Evolutionary conservation across 257 asterid genomes (phyloP).

Genomic region (Orobanche coerulescens): DNA sequence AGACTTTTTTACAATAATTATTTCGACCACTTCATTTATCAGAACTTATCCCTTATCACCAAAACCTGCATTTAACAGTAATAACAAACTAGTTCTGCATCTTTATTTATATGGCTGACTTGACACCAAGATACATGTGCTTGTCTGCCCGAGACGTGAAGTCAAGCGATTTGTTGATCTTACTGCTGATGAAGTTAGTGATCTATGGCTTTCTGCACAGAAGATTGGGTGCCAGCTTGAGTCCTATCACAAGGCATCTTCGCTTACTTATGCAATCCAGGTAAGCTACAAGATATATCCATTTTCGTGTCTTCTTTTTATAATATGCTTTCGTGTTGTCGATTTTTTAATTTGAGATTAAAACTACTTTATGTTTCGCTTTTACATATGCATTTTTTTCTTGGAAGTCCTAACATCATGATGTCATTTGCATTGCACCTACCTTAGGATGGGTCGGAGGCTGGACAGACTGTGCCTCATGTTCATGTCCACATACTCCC

Average conservation of each 20-base stretch:
- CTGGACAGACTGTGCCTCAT: slow-evolving; percentile 81
- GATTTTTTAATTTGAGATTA: no score
- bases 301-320: background rate
- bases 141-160: slow-evolving; percentile 78
- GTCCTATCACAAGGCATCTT: slow-evolving; percentile 69
- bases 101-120: background rate
- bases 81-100: background rate
- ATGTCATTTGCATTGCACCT: background rate
- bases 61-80: no score
- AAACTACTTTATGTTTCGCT: background rate
- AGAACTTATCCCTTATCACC: no score
- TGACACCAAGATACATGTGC: slow-evolving; percentile 45
- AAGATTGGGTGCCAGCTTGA: slow-evolving; percentile 64
- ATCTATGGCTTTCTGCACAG: slow-evolving; percentile 65
- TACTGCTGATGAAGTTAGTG: slow-evolving; percentile 59
- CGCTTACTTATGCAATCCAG: slow-evolving; percentile 73
- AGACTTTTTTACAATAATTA: background rate
- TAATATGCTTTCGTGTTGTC: background rate
- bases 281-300: slow-evolving; percentile 38
- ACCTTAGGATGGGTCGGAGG: slow-evolving; percentile 63
- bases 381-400: background rate
- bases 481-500: slow-evolving; percentile 80
- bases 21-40: background rate
- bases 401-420: background rate
- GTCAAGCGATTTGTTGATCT: slow-evolving; percentile 67